Conservation (phyloP, 2,329 filamentous ascomycete genomes). For the Cercospora citrullina region DNA sequence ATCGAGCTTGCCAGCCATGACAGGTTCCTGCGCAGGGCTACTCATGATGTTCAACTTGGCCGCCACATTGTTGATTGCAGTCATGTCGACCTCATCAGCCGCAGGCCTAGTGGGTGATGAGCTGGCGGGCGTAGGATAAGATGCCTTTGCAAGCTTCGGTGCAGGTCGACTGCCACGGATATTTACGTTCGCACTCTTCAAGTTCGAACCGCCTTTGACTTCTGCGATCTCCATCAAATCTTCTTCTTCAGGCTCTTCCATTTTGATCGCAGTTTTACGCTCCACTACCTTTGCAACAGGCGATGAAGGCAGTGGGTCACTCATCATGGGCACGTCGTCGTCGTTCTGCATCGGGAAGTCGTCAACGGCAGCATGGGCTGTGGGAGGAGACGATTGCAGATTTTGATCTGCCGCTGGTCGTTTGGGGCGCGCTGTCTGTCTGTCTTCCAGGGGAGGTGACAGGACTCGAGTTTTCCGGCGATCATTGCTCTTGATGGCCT, state of each 20-base stretch:
- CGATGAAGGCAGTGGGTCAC: constrained; percentile 76
- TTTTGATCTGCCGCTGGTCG: constrained; percentile 22
- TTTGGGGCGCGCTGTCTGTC: constrained; percentile 35
- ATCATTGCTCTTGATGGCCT: constrained; percentile 69
- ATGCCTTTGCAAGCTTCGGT: constrained; percentile 68
- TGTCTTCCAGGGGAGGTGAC: constrained; percentile 67
- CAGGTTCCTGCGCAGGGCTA: constrained; percentile 67
- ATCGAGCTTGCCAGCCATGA: constrained; percentile 75
- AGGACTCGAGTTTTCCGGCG: constrained; percentile 77
- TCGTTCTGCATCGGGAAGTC: constrained; percentile 56
- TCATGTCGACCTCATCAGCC: constrained; percentile 63
- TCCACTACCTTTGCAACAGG: constrained; percentile 54
- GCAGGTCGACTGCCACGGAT: constrained; percentile 76
- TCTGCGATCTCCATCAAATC: constrained; percentile 85
- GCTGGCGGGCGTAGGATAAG: constrained; percentile 68
- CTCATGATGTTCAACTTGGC: constrained; percentile 82
- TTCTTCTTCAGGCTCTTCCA: constrained; percentile 71
- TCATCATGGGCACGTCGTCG: constrained; percentile 80
- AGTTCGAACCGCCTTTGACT: constrained; percentile 62
- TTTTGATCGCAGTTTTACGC: constrained; percentile 60
- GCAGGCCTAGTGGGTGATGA: constrained; percentile 71
- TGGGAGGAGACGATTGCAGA: constrained; percentile 23
- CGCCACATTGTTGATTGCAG: constrained; percentile 86
- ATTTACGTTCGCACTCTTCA: constrained; percentile 73
- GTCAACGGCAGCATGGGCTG: constrained; percentile 50